Conservation (phyloP, 1,284 basidiomycete genomes). For the Ceratobasidium sp. region DNA sequence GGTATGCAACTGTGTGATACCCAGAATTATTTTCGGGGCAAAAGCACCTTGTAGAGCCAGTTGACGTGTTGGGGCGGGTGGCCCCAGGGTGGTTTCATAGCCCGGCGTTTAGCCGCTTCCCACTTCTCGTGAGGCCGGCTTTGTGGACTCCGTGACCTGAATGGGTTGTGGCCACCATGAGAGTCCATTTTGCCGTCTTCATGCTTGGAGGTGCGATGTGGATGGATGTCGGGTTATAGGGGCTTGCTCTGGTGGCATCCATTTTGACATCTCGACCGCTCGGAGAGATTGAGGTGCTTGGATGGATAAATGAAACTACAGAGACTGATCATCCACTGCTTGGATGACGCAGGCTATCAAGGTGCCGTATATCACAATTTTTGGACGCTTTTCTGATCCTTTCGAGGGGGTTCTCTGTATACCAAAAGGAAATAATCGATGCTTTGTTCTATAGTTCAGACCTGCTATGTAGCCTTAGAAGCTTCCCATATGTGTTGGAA, state of each 20-base stretch:
- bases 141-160: constrained; percentile 18
- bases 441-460: no score
- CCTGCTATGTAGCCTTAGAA: no score
- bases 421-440: no score
- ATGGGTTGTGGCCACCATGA: constrained; percentile 29
- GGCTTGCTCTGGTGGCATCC: neutral
- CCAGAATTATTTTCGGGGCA: neutral
- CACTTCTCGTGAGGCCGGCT: neutral
- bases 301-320: neutral
- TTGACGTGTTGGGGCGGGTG: neutral
- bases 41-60: neutral
- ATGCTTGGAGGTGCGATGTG: neutral
- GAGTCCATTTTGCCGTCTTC: neutral
- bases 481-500: no score
- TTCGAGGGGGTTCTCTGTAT: constrained; percentile 16
- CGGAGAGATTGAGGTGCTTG: constrained; percentile 14
- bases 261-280: neutral
- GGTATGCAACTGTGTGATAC: neutral
- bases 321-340: no score
- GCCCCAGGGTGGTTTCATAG: neutral
- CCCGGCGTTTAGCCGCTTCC: neutral
- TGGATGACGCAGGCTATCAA: neutral
- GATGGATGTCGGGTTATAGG: neutral
- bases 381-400: constrained; percentile 8
- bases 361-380: constrained; percentile 6